phyloP scores from a whole-genome alignment of 306 rosid species.

The Prunus davidiana region DNA sequence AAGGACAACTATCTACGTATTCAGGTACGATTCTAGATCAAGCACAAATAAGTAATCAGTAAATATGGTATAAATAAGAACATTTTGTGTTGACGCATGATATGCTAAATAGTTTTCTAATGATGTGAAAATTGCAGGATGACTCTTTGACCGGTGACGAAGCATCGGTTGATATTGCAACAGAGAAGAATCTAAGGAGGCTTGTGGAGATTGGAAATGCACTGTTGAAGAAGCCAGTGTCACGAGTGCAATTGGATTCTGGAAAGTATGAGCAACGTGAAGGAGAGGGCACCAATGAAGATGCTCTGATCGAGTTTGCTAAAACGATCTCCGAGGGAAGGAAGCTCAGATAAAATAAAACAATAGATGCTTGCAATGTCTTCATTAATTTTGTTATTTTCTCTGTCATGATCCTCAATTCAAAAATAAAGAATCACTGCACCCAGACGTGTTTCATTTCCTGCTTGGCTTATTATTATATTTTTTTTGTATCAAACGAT shows the following conservation, averaged over 20 bases:
- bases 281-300: constrained; percentile 29
- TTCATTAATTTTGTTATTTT: not conserved
- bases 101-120: not conserved
- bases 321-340: constrained; percentile 17
- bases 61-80: not conserved
- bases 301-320: constrained; percentile 37
- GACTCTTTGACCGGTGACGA: not conserved
- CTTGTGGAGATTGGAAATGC: constrained; percentile 30
- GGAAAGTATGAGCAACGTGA: constrained; percentile 20
- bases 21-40: constrained; percentile 22
- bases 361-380: not conserved
- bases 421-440: not conserved
- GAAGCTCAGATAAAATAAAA: constrained; percentile 9
- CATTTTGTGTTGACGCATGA: not conserved
- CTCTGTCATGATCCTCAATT: not conserved
- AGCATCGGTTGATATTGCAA: constrained; percentile 25
- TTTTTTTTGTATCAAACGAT: too few species aligned
- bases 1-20: constrained; percentile 39
- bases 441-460: too few species aligned
- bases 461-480: too few species aligned
- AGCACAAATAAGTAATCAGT: not conserved
- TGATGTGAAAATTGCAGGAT: constrained; percentile 12
- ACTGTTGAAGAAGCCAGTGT: constrained; percentile 30
- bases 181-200: constrained; percentile 23
- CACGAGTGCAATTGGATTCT: constrained; percentile 36